Percentiles rank a stretch among this genome's conserved stretches.
phyloP scores from a whole-genome alignment of 192 early-diverging fungal species.

The Allomyces macrogynus region DNA sequence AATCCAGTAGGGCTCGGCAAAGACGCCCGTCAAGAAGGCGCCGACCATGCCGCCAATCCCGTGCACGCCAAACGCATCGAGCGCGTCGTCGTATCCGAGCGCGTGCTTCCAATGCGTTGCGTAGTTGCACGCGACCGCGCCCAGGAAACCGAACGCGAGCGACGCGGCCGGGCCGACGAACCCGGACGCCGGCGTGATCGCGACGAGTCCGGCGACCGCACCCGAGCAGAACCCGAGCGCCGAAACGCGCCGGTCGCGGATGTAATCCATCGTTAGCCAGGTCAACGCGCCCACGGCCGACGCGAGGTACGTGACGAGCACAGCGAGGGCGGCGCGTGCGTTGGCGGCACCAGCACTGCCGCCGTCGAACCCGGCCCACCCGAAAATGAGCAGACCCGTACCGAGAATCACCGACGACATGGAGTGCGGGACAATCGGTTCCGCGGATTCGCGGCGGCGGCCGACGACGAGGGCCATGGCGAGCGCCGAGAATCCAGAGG shows the following conservation, averaged over 20 bases:
- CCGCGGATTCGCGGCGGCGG: slow-evolving; percentile 44
- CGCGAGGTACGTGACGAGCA: slow-evolving; percentile 64
- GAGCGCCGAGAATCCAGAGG: slow-evolving; percentile 58
- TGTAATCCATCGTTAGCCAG: slow-evolving; percentile 68
- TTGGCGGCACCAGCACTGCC: slow-evolving; percentile 64
- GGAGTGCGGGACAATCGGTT: slow-evolving; percentile 62
- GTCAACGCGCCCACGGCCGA: slow-evolving; percentile 58
- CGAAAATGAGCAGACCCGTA: slow-evolving; percentile 76
- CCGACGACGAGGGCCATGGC: slow-evolving; percentile 67
- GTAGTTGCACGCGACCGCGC: slow-evolving; percentile 56
- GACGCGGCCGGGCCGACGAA: slow-evolving; percentile 66
- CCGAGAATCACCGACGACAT: slow-evolving; percentile 83
- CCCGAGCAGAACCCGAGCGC: slow-evolving; percentile 88
- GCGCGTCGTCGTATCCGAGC: slow-evolving; percentile 75
- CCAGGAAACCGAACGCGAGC: slow-evolving; percentile 57
- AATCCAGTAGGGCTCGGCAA: slow-evolving; percentile 59
- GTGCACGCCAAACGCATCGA: slow-evolving; percentile 81
- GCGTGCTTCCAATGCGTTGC: slow-evolving; percentile 61
- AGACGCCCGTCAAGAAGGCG: slow-evolving; percentile 73
- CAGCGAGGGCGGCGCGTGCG: slow-evolving; percentile 68
- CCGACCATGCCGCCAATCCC: slow-evolving; percentile 69
- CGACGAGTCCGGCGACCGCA: slow-evolving; percentile 74
- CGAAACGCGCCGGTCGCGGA: slow-evolving; percentile 60
- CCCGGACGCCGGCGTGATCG: slow-evolving; percentile 80
- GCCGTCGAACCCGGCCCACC: slow-evolving; percentile 94